Conservation (phyloP, 1,284 basidiomycete species). For the Boletus semigastroideus region DNA sequence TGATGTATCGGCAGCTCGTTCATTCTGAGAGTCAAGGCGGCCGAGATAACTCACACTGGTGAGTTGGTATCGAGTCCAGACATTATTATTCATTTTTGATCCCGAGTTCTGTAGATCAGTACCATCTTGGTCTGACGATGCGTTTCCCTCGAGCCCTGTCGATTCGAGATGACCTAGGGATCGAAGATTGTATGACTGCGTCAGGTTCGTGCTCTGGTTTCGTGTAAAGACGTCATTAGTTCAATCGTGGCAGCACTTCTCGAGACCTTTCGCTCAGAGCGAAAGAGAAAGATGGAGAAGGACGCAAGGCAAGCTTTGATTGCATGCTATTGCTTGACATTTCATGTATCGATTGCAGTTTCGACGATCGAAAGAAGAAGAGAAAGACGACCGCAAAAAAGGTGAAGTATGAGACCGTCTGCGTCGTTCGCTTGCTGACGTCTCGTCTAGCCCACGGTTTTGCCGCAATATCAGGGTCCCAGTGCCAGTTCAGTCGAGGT, state of each 20-base stretch:
- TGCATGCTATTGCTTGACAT: not conserved
- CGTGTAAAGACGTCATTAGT: not conserved
- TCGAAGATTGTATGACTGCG: constrained; percentile 69
- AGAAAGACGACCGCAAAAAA: constrained; percentile 57
- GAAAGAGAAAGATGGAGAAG: constrained; percentile 70
- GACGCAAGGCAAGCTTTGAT: constrained; percentile 45
- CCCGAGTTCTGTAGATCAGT: constrained; percentile 51
- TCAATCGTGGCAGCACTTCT: constrained; percentile 41
- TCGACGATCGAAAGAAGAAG: constrained; percentile 57
- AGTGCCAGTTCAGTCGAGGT: constrained; percentile 58
- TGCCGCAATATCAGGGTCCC: constrained; percentile 65
- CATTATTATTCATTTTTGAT: not conserved
- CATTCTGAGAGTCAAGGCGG: constrained; percentile 87
- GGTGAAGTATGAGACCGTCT: constrained; percentile 30
- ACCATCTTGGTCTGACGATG: constrained; percentile 76
- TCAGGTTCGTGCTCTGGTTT: constrained; percentile 44
- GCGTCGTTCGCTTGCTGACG: not conserved
- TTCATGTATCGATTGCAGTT: constrained; percentile 36
- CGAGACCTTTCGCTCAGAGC: constrained; percentile 57
- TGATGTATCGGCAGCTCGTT: constrained; percentile 59
- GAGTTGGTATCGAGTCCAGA: constrained; percentile 9
- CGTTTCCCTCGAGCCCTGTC: constrained; percentile 83
- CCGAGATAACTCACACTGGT: constrained; percentile 81
- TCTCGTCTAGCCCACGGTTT: constrained; percentile 49
- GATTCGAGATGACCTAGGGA: constrained; percentile 72